Evolutionary conservation across 805 yeast species (phyloP), one percentile per base, ranked within the genome.

Genomic region (Cyberlindnera americana): DNA sequence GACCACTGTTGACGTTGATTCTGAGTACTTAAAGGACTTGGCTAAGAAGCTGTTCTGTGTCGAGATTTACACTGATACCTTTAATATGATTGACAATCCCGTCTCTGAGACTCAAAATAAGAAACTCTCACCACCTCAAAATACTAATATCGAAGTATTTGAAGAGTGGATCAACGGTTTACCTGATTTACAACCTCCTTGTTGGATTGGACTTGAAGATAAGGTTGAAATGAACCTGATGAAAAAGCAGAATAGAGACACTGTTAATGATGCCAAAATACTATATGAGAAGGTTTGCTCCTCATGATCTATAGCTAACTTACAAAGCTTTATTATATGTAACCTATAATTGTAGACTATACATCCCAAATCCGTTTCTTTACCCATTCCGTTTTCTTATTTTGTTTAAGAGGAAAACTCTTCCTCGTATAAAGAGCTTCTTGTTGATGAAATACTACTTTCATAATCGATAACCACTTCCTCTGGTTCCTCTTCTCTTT

Each of bases 171-270:
- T 81, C 16, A 47, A 57, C 0, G 29, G 48, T 0, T 59, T 83
- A 30, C 89, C 89, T 0, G 72, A 66, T n/a, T 44, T 61, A 5
- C 69, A 70, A 31, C 75, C 81, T 2, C 61, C 78, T 31, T 51
- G 61, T 2, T 80, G 84, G 83, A 52, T 78, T 14, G 79, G 75
- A 0, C 54, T 80, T 18, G 61, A 65, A 6, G 66, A 60, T 5
- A 69, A 67, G 12, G 68, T 72, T 6, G 75, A 75, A 34, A 59
- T 46, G 10, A 38, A 57, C 16, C 49, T 69, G 30, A 48, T 44
- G 35, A 37, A 24, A 5, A 33, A 40, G n/a, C 50, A 47, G 28
- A 39, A 38, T 18, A 13, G 6, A 13, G 38, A 28, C 7, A 27
- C 43, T 33, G 38, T 43, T 3, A 24, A 33, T 7, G 26, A 19